Evolutionary conservation across 306 rosid genomes (phyloP), one percentile per base, ranked within the genome.

Genomic region (Luffa acutangula): DNA sequence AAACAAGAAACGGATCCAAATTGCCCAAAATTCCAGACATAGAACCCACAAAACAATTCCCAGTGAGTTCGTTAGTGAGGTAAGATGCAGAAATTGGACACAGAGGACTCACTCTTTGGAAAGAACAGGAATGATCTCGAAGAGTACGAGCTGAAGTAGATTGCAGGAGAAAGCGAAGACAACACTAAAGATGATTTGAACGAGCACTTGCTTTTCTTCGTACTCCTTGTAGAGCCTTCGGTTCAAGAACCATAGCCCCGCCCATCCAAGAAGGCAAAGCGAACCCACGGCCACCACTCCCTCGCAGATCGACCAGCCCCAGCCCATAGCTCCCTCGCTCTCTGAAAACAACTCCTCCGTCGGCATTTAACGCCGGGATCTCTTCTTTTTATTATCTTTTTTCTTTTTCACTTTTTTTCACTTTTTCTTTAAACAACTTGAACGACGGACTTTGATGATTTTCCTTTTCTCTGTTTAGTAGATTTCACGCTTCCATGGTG

Each of bases 101-200:
- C 13, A 36, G 42, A 1, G 41, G 9, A 33, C 54, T 49, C 31
- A 88, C 98, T 89, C 90, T 81, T 89, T 93, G 83, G 99, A 95
- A n/a, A 95, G 99, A 65, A 95, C 45, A 51, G 97, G 99, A 56
- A 95, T 92, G 89, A 95, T 95, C 92, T 95, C 99, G 81, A 95
- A 95, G 80, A 95, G 86, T 9, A 95, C 99, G 10, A 95, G 97
- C 83, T 95, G 97, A 46, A 95, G 89, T 21, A 95, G 99, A 87
- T 95, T 93, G 87, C 97, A 93, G 64, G 97, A 95, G 91, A 95
- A 93, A 58, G 99, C 93, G 48, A 95, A 93, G 80, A 95, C 97
- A 46, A 93, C 87, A 87, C 96, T 90, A 93, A 95, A 95, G 52
- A 95, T 87, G 84, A 95, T 91, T 84, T 95, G 97, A 46, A 95